Base-by-base conservation (phyloP, 345 rosid genomes). In the Citrus australasica region DNA sequence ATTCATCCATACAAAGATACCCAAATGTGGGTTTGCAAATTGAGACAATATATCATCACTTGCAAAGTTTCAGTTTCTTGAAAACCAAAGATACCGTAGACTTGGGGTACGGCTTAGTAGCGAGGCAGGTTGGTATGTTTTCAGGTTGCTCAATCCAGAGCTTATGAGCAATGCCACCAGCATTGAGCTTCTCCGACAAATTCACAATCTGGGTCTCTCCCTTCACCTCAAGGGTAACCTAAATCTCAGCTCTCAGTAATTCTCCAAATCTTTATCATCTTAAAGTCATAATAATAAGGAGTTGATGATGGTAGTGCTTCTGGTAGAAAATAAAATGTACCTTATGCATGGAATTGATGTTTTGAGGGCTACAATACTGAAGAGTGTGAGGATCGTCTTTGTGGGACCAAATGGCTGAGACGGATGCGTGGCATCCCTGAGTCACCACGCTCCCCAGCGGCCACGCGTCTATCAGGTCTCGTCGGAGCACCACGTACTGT, bases 171-270 rank as follows among this genome's bases (percentile, higher is more conserved):
- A 96, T 87, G 14, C 91, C 97, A 59, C 85, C 92, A 11, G 77
- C 86, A 17, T 62, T 86, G 60, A 96, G 85, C 89, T 89, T 94
- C 81, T 92, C 97, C 5, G 91, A 84, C 72, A 96, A 88, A 77
- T 91, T 94, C 92, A 79, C 14, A 37, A 92, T 84, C 84, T 94
- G 98, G 5, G 87, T 51, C 83, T 94, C 98, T 63, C 97, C 98
- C 84, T 91, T 94, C 87, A 94, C 97, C 82, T 96, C 97, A n/a
- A 96, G 83, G 14, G 99, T 93, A 19, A 95, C 98, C 98, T 93
- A 69, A 76, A 76, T 4, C 14, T n/a, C 48, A 58, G 13, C 5
- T 46, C 58, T 53, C 58, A 53, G 56, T 16, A 51, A 14, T 51
- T 51, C 4, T 11, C 51, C 51, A 42, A 42, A 42, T 42, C 51